phyloP scores from a whole-genome alignment of 2,329 filamentous ascomycete species.

The Hysterium pulicare region DNA sequence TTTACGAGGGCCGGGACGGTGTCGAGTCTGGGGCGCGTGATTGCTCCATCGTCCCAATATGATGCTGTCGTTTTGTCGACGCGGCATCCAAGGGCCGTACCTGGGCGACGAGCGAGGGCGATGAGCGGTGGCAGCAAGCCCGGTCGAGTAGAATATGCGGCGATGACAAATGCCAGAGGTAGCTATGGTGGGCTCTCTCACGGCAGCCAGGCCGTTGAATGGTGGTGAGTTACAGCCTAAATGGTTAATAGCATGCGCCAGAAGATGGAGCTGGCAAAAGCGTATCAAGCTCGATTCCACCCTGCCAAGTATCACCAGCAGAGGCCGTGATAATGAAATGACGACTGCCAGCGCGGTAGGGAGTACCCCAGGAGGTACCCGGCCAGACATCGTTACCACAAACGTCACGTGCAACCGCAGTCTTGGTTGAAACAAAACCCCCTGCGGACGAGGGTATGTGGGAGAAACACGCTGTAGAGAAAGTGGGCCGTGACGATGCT shows the following conservation, averaged over 20 bases:
- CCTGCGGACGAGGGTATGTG: background rate
- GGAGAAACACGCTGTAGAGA: background rate
- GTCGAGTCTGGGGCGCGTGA: background rate
- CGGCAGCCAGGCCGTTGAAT: constrained; percentile 16
- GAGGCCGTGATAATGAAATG: constrained; percentile 10
- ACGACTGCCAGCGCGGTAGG: constrained; percentile 7
- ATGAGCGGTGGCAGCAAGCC: background rate
- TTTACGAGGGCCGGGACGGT: background rate
- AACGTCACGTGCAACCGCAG: constrained; percentile 9
- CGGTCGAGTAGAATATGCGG: background rate
- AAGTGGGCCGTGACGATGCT: background rate
- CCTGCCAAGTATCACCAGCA: constrained; percentile 5
- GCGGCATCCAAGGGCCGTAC: background rate
- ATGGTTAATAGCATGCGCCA: constrained; percentile 24
- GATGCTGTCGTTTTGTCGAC: background rate
- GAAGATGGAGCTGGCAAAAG: constrained; percentile 15
- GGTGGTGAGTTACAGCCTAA: constrained; percentile 24
- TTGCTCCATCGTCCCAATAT: background rate
- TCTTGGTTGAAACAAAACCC: background rate
- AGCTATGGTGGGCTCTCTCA: constrained; percentile 14
- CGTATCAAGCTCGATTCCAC: constrained; percentile 7
- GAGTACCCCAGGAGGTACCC: constrained; percentile 8
- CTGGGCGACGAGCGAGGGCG: background rate
- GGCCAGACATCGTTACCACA: constrained; percentile 4
- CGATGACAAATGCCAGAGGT: constrained; percentile 8